Base-by-base conservation (phyloP, 2,329 filamentous ascomycete species). In the Drechmeria coniospora region DNA sequence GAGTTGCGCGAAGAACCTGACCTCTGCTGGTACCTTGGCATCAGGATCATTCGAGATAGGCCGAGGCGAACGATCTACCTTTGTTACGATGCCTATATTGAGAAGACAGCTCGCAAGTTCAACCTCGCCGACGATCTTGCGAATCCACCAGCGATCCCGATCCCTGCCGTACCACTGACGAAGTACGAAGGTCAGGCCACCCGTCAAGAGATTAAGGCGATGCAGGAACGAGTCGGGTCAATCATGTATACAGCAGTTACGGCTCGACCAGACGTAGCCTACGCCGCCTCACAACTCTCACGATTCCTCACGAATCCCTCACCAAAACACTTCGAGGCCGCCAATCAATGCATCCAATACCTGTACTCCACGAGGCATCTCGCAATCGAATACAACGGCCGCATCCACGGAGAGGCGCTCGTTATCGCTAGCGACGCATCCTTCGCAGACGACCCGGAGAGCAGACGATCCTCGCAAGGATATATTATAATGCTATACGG, bases 31-130 rank as follows among this genome's bases (percentile, higher is more conserved):
- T 30, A 25, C 15, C 23, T 30, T 8, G 21, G 28, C 16, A 26
- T 30, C 20, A 26, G 23, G 18, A 20, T 30, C 21, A 15, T 30
- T n/a, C 6, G 23, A 11, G 21, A 30, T 22, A 15, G 20, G n/a
- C n/a, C 16, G 13, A 13, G 5, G 5, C 15, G 10, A 5, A 25
- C 12, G 21, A 21, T 26, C 11, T 30, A 15, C 7, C 23, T 30
- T 3, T 21, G 23, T 13, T 16, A 30, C 10, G 18, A 25, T 11
- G 13, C 18, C 8, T 30, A 30, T 18, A 30, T 30, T 7, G 22
- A 29, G 16, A 24, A 25, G 10, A 29, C 21, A 21, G 27, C 27
- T 4, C 9, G 11, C 6, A 28, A 17, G 27, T 28, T 28, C 21
- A 22, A 24, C 6, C 12, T 20, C 18, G 10, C 7, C 18, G 18